These are phyloP conservation scores for Aspergillus viridinutans DNA, from an alignment of 2,329 filamentous ascomycete genomes.

Conservation along the genomic window DNA sequence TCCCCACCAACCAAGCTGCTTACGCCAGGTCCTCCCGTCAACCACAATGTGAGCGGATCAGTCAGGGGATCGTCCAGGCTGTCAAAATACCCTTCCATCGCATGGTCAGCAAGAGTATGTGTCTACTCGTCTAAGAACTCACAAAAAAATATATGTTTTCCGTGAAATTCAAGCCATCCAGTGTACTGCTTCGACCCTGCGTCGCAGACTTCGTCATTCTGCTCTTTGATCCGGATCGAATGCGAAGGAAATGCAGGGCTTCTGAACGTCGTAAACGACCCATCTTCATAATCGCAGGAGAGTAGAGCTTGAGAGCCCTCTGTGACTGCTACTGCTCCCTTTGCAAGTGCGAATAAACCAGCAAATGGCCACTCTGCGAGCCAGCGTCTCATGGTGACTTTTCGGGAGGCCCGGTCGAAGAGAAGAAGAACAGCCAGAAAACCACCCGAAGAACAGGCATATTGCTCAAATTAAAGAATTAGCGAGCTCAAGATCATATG, in stretches of 20 bases:
- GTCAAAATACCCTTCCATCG: conserved; percentile 8
- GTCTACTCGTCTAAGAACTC: background rate
- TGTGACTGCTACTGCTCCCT: background rate
- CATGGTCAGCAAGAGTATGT: background rate
- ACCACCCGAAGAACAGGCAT: background rate
- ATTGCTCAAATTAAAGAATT: background rate
- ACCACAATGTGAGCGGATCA: conserved; percentile 13
- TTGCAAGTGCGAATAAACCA: background rate
- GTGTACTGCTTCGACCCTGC: conserved; percentile 23
- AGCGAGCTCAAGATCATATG: background rate
- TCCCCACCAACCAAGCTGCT: conserved; percentile 9
- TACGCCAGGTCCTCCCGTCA: conserved; percentile 14
- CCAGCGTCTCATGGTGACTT: background rate
- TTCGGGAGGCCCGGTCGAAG: background rate
- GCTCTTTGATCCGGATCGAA: conserved; percentile 19
- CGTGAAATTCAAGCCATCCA: conserved; percentile 18
- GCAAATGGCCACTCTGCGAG: background rate
- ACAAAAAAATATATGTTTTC: conserved; percentile 7
- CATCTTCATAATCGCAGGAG: background rate
- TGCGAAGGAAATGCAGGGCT: conserved; percentile 13
- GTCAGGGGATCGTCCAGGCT: conserved; percentile 10
- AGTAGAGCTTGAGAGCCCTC: background rate
- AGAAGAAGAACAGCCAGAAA: background rate
- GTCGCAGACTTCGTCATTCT: conserved; percentile 19
- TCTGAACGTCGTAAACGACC: conserved; percentile 4